Evolutionary conservation across 768 basidiomycete species (phyloP), one percentile per base, ranked within the genome.

Genomic region (Boletus vinaceobasis): DNA sequence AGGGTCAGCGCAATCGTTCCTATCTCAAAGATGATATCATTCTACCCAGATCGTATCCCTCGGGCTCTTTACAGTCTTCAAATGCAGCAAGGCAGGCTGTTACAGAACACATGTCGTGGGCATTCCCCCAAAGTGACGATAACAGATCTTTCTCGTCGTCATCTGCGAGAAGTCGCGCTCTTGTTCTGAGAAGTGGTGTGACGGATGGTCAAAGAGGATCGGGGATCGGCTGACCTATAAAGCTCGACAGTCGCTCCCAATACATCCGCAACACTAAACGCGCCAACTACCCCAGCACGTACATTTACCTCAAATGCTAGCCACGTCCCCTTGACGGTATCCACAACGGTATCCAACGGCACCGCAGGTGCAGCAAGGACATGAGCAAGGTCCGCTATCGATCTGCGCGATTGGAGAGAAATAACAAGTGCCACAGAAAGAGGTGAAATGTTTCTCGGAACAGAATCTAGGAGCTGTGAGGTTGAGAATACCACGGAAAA

Each of bases 21-120:
- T 23, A 23, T 51, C 32, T 5, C 5, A 43, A 33, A 31, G 33
- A 19, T 19, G 50, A 38, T n/a, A 38, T 10, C 1, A 19, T 40
- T 61, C 37, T 49, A 88, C 89, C 81, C 4, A 88, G 73, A 61
- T 89, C 86, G 61, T 87, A 87, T 19, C 68, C 73, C 53, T 80
- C 79, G 3, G 75, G 78, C 19, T 87, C 85, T 58, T 71, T 75
- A 59, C 87, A 88, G 57, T 83, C 80, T 56, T 84, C 81, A 55
- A 91, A 90, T 4, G 86, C 87, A 27, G 73, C 70, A 58, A 80
- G 79, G 55, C 79, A 83, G 0, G 86, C 81, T 21, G 72, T 69
- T 15, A 92, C 52, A 7, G 87, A 86, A 58, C 82, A 83, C 48
- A 88, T 78, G 52, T 90, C 86, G 50, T 83, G 84, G 4, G 81